Base-by-base conservation (phyloP, 1,284 basidiomycete genomes). In the Grifola frondosa region DNA sequence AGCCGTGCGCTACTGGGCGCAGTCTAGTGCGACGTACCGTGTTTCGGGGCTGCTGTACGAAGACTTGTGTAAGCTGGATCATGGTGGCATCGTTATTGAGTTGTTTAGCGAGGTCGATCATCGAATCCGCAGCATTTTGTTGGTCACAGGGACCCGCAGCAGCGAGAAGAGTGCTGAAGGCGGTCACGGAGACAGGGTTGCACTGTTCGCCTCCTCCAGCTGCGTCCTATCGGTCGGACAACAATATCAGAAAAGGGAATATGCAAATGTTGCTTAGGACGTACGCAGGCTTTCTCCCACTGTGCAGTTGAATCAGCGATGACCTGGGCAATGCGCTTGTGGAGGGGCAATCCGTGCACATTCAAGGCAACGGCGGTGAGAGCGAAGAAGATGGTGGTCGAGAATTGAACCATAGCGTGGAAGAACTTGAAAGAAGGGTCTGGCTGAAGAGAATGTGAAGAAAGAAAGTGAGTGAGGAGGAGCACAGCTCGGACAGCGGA, bases 71-170 rank as follows among this genome's bases (percentile, higher is more conserved):
- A 37, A 80, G 63, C 29, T 58, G 61, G 64, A 84, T 78, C 79
- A 82, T 81, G 39, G 75, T 67, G 1, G 72, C 42, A 50, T 76
- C 65, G 57, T 69, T 79, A 46, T 74, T 72, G 37, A 84, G 71
- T 16, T 68, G 57, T 59, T 82, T 82, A 26, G 77, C 77, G 22
- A 84, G 71, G 54, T 77, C 70, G 46, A 84, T 69, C 76, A 84
- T 80, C 13, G 59, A 54, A 55, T 84, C 81, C 8, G 76, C 81
- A 8, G 74, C 68, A 54, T 84, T 59, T 55, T 84, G 81, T 60
- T 84, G 81, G 11, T 75, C 80, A 54, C 81, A 84, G 37, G 69
- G 62, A 16, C 72, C 75, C 1, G 76, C 73, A 5, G 65, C 74
- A 17, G 76, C 75, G 13, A 81, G 69, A 16, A 84, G 68, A n/a